Conservation (phyloP, 2,329 filamentous ascomycete genomes). For the Aplosporella prunicola region DNA sequence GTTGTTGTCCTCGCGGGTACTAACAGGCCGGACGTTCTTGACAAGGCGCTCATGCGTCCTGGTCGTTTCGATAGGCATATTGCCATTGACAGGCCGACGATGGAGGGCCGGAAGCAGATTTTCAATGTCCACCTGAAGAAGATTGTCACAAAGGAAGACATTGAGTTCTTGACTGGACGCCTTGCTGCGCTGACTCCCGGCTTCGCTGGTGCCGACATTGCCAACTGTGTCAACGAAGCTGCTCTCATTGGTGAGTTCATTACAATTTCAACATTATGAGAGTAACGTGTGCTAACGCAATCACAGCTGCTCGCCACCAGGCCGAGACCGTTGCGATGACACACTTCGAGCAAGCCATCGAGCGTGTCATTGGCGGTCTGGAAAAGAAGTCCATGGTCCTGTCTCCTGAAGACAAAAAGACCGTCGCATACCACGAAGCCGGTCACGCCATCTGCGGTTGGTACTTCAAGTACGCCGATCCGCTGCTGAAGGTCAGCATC, state of each 20-base stretch:
- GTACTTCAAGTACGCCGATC: slow-evolving; percentile 95
- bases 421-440: slow-evolving; percentile 95
- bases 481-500: slow-evolving; percentile 95
- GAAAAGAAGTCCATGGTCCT: slow-evolving; percentile 97
- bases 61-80: slow-evolving; percentile 97
- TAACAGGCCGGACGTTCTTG: slow-evolving; percentile 87
- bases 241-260: slow-evolving; percentile 75
- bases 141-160: slow-evolving; percentile 85
- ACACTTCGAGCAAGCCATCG: slow-evolving; percentile 96
- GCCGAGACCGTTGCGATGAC: slow-evolving; percentile 74
- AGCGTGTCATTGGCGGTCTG: slow-evolving; percentile 89
- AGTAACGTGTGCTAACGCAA: neutral
- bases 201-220: slow-evolving; percentile 95
- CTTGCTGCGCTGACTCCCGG: slow-evolving; percentile 88
- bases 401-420: slow-evolving; percentile 86
- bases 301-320: slow-evolving; percentile 67
- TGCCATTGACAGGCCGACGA: slow-evolving; percentile 85
- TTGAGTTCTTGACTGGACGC: slow-evolving; percentile 78
- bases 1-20: slow-evolving; percentile 95
- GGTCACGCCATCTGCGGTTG: slow-evolving; percentile 97
- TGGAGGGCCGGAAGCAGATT: slow-evolving; percentile 93
- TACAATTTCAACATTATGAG: neutral
- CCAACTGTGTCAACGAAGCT: slow-evolving; percentile 96
- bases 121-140: slow-evolving; percentile 91
- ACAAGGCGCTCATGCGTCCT: slow-evolving; percentile 91